A percentile compares a stretch with the other conserved stretches of the same genome.
These are phyloP conservation scores for Telopea speciosissima DNA, from an alignment of 177 flowering plant species.

Conservation along the genomic window DNA sequence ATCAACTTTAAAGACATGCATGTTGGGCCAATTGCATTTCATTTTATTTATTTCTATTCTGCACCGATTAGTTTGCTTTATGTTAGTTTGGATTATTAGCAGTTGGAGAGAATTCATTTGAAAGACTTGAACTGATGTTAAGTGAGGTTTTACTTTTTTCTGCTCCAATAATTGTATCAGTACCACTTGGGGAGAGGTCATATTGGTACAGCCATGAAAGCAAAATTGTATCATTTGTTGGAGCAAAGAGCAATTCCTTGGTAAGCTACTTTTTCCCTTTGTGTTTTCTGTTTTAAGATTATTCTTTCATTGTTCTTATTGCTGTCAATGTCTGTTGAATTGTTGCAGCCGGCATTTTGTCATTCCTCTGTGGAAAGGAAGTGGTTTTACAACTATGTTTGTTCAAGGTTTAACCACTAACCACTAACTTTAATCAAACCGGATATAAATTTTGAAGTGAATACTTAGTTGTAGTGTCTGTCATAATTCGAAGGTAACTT, in stretches of 20 bases:
- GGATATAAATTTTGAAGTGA: neutral
- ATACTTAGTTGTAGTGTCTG: neutral
- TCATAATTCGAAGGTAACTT: neutral
- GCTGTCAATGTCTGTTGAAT: neutral
- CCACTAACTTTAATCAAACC: neutral
- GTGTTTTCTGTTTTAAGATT: neutral
- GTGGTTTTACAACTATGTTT: conserved; percentile 84
- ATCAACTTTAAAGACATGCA: neutral
- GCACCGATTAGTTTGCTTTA: neutral
- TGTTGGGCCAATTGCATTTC: neutral
- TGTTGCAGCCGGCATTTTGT: conserved; percentile 73
- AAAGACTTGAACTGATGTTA: neutral
- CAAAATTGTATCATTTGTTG: conserved; percentile 59
- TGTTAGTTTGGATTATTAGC: neutral
- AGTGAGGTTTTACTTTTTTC: neutral
- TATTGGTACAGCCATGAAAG: conserved; percentile 66
- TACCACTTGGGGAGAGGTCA: conserved; percentile 95
- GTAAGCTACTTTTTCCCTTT: conserved; percentile 25
- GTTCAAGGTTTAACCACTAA: conserved; percentile 58
- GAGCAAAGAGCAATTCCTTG: conserved; percentile 72
- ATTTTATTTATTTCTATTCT: too few species aligned
- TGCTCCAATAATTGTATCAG: conserved; percentile 22
- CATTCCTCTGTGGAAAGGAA: conserved; percentile 85
- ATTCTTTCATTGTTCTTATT: conserved; percentile 6
- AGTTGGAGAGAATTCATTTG: neutral